Evolutionary conservation across 1,284 basidiomycete species (phyloP), one percentile per base, ranked within the genome.

Genomic region (Ustilago esculenta): DNA sequence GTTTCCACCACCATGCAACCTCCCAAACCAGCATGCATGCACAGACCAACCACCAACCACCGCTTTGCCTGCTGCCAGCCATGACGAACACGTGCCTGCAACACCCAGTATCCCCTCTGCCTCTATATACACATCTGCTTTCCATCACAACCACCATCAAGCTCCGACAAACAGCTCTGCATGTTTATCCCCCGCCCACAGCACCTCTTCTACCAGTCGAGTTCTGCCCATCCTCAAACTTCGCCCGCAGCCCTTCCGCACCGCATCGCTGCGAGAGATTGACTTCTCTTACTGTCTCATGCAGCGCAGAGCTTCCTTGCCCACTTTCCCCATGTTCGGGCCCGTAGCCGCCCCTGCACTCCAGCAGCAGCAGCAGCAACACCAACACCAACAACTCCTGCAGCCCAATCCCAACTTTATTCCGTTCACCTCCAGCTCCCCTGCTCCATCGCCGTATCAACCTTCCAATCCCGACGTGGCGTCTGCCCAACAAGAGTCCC

Each of bases 171-270:
- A 17, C 20, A 17, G 34, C 7, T 44, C 45, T 14, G 25, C 36
- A 5, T 44, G 29, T 9, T 35, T 58, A 0, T 69, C 66, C 2
- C 67, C 67, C 14, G 55, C 55, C 0, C 60, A 56, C 5, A 59
- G 60, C 55, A 54, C 49, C 11, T 50, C 65, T 11, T 63, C 67
- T 20, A 47, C 58, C 37, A 34, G 37, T 17, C 55, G 56, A 23
- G 54, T 55, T 5, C 68, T 67, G 0, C 72, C 76, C n/a, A 79
- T 79, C 50, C 66, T 79, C 37, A 75, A 66, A 29, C 71, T 56
- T 12, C 56, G 68, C 12, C 66, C 64, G 3, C 72, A 78, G 39
- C 24, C 42, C 24, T 76, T 76, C 47, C 49, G 63, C 11, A 72
- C 65, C 3, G 59, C 58, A 15, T 56, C 55, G 3, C 33, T 74